Evolutionary conservation across 2,329 filamentous ascomycete species (phyloP), one percentile per base, ranked within the genome.

Genomic region (Exserohilum turcica): DNA sequence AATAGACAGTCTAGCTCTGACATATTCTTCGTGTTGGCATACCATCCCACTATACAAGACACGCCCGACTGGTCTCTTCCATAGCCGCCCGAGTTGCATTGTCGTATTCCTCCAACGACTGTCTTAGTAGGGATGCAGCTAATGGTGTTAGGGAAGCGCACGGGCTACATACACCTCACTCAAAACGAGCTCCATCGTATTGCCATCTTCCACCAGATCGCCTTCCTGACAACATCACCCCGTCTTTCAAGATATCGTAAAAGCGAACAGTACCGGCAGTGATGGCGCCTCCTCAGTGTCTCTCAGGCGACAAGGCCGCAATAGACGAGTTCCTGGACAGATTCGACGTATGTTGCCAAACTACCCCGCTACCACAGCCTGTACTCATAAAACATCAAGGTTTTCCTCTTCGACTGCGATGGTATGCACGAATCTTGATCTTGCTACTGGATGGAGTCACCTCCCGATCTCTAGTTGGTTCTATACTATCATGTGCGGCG

Each of bases 381-480:
- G n/a, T 36, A 52, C 63, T 72, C 47, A 69, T 68, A 48, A 49
- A 13, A n/a, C 24, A 42, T 12, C 40, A 54, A 96, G 91, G 86
- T 90, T 31, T 97, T 99, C 71, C 81, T 99, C 10, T 91, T 99
- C 69, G 94, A 99, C 74, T 99, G 94, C 78, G 94, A 99, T 85
- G 94, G 93, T 96, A 80, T 48, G 61, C 53, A 48, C 36, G 9
- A 45, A 28, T 36, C 46, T 47, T 40, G 18, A 28, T 36, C 46
- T 47, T 40, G 18, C 32, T 36, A 27, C 6, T 71, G 31, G 68
- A 46, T 1, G 1, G 6, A 47, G 4, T 21, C 18, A 5, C 39
- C 16, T 43, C 8, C 15, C 46, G 19, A 8, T 18, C 7, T 3
- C 3, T 29, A 18, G 36, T 27, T 18, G n/a, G 3, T 16, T 19